Percentiles rank a stretch among this genome's conserved stretches.
phyloP scores from a whole-genome alignment of 23 red algal genomes.

The Cyanidiococcus yangmingshanensis region DNA sequence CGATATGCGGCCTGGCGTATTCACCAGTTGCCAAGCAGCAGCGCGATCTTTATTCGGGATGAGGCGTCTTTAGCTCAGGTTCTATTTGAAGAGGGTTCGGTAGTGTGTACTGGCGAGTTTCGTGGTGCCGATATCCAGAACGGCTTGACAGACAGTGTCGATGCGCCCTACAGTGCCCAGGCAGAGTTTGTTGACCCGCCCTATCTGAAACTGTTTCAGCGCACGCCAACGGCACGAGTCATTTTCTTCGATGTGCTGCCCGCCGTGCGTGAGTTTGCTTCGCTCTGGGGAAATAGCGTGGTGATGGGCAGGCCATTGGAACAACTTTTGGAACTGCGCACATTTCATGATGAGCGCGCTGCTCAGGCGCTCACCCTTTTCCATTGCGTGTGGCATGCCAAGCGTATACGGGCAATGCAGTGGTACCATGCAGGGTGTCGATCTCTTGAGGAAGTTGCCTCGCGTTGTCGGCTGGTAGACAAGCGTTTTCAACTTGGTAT shows the following conservation, averaged over 20 bases:
- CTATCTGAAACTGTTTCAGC: not conserved
- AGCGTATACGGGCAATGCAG: slow-evolving; percentile 1
- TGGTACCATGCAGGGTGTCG: slow-evolving; percentile 2
- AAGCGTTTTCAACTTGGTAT: slow-evolving; percentile 7
- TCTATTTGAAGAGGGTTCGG: not conserved
- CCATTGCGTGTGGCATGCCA: slow-evolving; percentile 14
- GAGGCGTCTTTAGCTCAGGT: not conserved
- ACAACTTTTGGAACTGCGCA: not conserved
- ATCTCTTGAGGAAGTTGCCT: slow-evolving; percentile 3
- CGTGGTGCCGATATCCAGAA: not conserved
- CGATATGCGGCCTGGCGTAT: slow-evolving; percentile 6
- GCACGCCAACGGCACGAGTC: not conserved
- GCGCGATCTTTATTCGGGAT: not conserved
- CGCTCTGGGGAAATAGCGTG: not conserved
- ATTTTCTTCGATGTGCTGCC: slow-evolving; percentile 19
- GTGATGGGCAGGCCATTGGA: not conserved
- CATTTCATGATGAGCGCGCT: slow-evolving; percentile 1
- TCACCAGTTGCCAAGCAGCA: not conserved
- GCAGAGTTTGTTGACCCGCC: not conserved
- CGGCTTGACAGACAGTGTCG: not conserved
- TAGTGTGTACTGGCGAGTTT: not conserved
- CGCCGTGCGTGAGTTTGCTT: slow-evolving; percentile 4
- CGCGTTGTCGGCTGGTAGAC: not conserved
- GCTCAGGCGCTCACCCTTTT: slow-evolving; percentile 15
- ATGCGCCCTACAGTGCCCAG: not conserved